phyloP scores from a whole-genome alignment of 2,329 filamentous ascomycete species.

The Macrophomina pseudophaseolina region DNA sequence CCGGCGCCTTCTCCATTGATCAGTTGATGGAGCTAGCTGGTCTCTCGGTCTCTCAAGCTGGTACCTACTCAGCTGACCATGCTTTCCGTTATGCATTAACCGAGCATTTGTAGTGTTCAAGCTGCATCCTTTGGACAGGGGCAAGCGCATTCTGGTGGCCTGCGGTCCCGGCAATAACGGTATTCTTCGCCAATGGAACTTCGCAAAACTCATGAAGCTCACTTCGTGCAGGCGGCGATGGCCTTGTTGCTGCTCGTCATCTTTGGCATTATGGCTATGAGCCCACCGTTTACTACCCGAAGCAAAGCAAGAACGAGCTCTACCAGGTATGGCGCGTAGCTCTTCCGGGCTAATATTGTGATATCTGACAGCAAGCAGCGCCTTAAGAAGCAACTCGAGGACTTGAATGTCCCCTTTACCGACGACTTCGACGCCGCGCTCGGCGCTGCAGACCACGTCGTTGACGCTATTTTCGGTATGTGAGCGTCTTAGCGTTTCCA shows the following conservation, averaged over 20 bases:
- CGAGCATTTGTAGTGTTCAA: conserved; percentile 70
- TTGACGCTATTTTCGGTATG: conserved; percentile 87
- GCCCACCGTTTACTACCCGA: conserved; percentile 90
- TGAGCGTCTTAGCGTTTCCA: not conserved
- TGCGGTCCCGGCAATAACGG: conserved; percentile 80
- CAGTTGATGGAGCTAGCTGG: conserved; percentile 98
- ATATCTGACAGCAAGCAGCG: conserved; percentile 58
- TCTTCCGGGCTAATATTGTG: not conserved
- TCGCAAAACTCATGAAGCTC: not conserved
- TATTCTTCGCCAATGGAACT: conserved; percentile 20
- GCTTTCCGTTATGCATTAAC: too few relatives aligned
- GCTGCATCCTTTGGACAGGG: conserved; percentile 75
- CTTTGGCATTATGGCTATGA: conserved; percentile 90
- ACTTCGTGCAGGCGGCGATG: conserved; percentile 74
- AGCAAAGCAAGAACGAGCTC: conserved; percentile 85
- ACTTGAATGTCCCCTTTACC: conserved; percentile 82
- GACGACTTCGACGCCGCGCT: conserved; percentile 76
- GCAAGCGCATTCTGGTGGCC: conserved; percentile 79
- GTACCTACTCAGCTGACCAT: conserved; percentile 52
- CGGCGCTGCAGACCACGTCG: conserved; percentile 73
- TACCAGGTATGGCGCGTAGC: conserved; percentile 67
- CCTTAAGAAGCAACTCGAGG: conserved; percentile 80
- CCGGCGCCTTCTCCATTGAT: conserved; percentile 86
- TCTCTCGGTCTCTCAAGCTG: conserved; percentile 87
- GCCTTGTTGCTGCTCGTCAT: conserved; percentile 91